Conservation (phyloP, 2,329 filamentous ascomycete species). For the Simplicillium aogashimaense region DNA sequence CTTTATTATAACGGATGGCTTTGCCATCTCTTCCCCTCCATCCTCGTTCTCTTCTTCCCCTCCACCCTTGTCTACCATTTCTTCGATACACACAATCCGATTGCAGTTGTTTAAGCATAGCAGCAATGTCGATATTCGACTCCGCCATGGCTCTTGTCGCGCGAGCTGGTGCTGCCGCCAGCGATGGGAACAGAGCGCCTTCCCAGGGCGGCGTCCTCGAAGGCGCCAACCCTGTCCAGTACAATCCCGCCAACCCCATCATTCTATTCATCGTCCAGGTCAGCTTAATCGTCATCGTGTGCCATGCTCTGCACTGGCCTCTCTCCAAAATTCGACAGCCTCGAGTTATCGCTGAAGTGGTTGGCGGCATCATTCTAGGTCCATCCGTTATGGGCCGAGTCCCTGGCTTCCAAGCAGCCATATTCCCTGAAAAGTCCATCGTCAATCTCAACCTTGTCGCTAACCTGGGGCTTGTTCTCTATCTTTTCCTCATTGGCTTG, state of each 20-base stretch:
- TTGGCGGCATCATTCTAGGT: slow-evolving; percentile 75
- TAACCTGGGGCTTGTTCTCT: slow-evolving; percentile 74
- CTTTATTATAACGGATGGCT: too few species aligned
- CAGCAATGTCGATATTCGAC: too few species aligned
- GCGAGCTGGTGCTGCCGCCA: neutral
- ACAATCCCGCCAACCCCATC: slow-evolving; percentile 62
- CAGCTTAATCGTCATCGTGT: slow-evolving; percentile 37
- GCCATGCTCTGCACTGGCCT: slow-evolving; percentile 56
- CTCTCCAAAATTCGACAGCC: slow-evolving; percentile 70
- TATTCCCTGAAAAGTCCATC: slow-evolving; percentile 70
- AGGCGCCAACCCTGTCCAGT: slow-evolving; percentile 56
- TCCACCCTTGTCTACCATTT: too few species aligned
- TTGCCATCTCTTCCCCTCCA: too few species aligned
- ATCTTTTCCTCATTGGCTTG: slow-evolving; percentile 78
- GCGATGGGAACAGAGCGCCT: slow-evolving; percentile 6
- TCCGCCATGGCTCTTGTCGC: too few species aligned
- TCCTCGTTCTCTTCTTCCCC: too few species aligned
- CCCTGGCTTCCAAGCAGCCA: slow-evolving; percentile 63
- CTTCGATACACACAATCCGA: too few species aligned
- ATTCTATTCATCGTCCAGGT: slow-evolving; percentile 68
- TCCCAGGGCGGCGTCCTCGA: slow-evolving; percentile 58
- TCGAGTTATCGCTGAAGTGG: slow-evolving; percentile 74
- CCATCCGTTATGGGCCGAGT: slow-evolving; percentile 84
- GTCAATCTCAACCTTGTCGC: slow-evolving; percentile 68
- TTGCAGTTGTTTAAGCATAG: too few species aligned